phyloP scores from a whole-genome alignment of 495 filamentous ascomycete species.

The Talaromyces stipitatus region DNA sequence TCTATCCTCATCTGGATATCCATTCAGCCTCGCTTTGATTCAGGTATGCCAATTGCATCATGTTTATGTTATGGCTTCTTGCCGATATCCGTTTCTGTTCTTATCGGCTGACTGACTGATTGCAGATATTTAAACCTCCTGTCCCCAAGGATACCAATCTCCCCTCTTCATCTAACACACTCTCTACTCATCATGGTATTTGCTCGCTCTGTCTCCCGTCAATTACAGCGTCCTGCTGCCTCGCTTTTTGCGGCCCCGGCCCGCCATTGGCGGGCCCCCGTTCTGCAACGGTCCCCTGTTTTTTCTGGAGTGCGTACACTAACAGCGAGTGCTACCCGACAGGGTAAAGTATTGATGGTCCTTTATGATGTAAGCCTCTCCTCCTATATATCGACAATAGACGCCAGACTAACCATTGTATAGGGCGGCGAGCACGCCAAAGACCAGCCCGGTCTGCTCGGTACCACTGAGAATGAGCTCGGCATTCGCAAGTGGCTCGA shows the following conservation, averaged over 20 bases:
- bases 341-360: conserved; percentile 70
- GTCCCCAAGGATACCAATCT: not conserved
- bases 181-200: conserved; percentile 59
- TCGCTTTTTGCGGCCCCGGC: conserved; percentile 41
- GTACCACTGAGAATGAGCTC: conserved; percentile 96
- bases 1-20: not conserved
- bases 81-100: not conserved
- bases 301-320: conserved; percentile 41
- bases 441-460: conserved; percentile 78
- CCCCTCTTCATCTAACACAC: conserved; percentile 4
- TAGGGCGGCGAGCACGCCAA: conserved; percentile 62
- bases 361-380: conserved; percentile 62
- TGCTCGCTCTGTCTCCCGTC: conserved; percentile 50
- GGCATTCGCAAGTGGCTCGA: conserved; percentile 95
- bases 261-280: conserved; percentile 28
- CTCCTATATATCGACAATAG: conserved; percentile 5
- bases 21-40: not conserved
- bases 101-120: not conserved
- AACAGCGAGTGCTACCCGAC: conserved; percentile 46
- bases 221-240: conserved; percentile 50
- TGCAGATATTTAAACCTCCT: not conserved
- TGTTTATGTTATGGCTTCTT: not conserved
- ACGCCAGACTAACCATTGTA: not conserved
- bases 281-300: conserved; percentile 19
- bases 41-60: not conserved